Conservation (phyloP, 768 basidiomycete genomes). For the Boletellus ananas region DNA sequence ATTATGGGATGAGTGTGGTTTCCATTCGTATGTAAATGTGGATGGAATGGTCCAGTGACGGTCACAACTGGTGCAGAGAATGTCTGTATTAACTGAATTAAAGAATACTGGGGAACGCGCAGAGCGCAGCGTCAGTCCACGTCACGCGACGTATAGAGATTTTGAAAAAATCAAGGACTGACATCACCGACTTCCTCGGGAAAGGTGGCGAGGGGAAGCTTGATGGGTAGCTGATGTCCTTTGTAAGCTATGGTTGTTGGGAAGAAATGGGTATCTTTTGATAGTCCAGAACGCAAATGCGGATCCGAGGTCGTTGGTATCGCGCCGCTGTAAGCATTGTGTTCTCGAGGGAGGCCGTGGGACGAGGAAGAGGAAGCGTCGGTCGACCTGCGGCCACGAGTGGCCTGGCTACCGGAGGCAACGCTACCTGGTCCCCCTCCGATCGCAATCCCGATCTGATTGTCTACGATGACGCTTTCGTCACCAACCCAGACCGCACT, state of each 20-base stretch:
- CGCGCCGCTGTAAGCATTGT: slow-evolving; percentile 32
- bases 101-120: slow-evolving; percentile 63
- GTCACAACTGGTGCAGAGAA: slow-evolving; percentile 61
- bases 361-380: slow-evolving; percentile 69
- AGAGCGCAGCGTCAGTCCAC: slow-evolving; percentile 12
- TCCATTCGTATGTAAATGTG: slow-evolving; percentile 92
- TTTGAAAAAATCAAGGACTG: slow-evolving; percentile 30
- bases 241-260: slow-evolving; percentile 83
- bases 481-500: slow-evolving; percentile 85
- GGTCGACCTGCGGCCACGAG: slow-evolving; percentile 58
- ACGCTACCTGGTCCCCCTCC: slow-evolving; percentile 48
- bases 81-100: slow-evolving; percentile 85
- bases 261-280: slow-evolving; percentile 93
- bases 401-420: slow-evolving; percentile 42
- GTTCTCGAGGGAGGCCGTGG: slow-evolving; percentile 44
- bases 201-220: slow-evolving; percentile 85
- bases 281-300: slow-evolving; percentile 44
- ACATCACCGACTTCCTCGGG: slow-evolving; percentile 97
- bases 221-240: slow-evolving; percentile 81
- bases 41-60: slow-evolving; percentile 74
- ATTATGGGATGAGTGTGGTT: slow-evolving; percentile 90
- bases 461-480: slow-evolving; percentile 55
- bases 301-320: slow-evolving; percentile 45
- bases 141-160: not conserved
- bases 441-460: slow-evolving; percentile 33